Conservation (phyloP, 306 rosid genomes). For the Cicer arietinum region DNA sequence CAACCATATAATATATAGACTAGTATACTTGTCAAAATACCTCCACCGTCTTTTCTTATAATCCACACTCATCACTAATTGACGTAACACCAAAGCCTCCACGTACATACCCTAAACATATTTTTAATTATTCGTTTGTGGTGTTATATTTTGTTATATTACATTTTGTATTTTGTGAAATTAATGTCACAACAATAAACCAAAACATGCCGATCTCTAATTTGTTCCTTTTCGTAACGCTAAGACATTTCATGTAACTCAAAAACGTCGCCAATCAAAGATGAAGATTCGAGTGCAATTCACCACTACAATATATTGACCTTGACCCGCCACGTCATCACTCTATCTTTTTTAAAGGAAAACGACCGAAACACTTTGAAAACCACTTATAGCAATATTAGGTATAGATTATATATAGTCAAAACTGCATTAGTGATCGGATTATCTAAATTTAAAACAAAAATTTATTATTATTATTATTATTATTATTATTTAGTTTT, state of each 20-base stretch:
- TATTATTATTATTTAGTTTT: no score
- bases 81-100: conserved; percentile 35
- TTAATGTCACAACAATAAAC: conserved; percentile 6
- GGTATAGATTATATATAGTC: no score
- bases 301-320: conserved; percentile 53
- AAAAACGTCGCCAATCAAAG: conserved; percentile 43
- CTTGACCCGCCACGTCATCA: conserved; percentile 51
- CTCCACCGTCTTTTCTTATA: conserved; percentile 24
- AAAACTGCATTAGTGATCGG: no score
- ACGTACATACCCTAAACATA: conserved; percentile 34
- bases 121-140: background rate
- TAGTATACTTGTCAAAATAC: conserved; percentile 41
- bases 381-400: background rate
- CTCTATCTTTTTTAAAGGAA: conserved; percentile 40
- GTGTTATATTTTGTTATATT: conserved; percentile 16
- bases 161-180: conserved; percentile 21
- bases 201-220: conserved; percentile 36
- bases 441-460: no score
- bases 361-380: conserved; percentile 13
- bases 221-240: conserved; percentile 35
- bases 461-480: no score
- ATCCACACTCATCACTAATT: conserved; percentile 27
- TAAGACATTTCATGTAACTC: conserved; percentile 52
- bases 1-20: conserved; percentile 34
- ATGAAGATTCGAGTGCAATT: conserved; percentile 49